Base-by-base conservation (phyloP, 1,284 basidiomycete species). In the Cryptococcus maquisensis region DNA sequence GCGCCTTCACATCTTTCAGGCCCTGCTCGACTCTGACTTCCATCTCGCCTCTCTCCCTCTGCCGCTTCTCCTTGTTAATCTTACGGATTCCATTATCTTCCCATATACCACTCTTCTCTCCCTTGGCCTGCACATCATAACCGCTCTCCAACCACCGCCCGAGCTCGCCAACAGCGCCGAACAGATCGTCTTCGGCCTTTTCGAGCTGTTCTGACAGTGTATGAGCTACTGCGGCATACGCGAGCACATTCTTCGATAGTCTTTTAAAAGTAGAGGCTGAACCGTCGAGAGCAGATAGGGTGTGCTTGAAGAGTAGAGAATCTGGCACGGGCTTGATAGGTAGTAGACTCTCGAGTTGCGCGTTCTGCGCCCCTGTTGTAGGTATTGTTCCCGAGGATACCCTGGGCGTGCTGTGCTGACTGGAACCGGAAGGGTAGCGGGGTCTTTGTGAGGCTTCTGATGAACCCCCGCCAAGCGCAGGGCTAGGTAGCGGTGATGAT, bases 291-390 rank as follows among this genome's bases (percentile, higher is more conserved):
- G 69, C 63, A 2, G 69, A 52, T 38, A 77, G 64, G 2, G 72
- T 72, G 3, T 72, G 69, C n/a, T 73, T 65, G 41, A 73, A 65
- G 3, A 77, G 52, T 13, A 75, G 57, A 10, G 71, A 73, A 56
- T 77, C 75, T 6, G 67, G 63, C 20, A 65, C 45, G 9, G 71
- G 72, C 13, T 66, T 55, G n/a, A 63, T 51, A 4, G 73, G 71
- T 15, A 72, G 56, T 0, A 64, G 43, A 0, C 54, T 42, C 7
- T 53, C 43, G 28, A 32, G 28, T 32, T 32, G 28, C 28, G 28
- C 28, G 28, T 32, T 32, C 28, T 32, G 28, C 7, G 28, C 6
- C 3, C 7, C 28, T 32, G 28, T 32, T 32, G 28, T 32, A 10
- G 28, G 28, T 32, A 32, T 32, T 10, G 28, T 32, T 6, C 28